phyloP scores from a whole-genome alignment of 805 yeast genomes.

The Sugiyamaella qingdaonensis region DNA sequence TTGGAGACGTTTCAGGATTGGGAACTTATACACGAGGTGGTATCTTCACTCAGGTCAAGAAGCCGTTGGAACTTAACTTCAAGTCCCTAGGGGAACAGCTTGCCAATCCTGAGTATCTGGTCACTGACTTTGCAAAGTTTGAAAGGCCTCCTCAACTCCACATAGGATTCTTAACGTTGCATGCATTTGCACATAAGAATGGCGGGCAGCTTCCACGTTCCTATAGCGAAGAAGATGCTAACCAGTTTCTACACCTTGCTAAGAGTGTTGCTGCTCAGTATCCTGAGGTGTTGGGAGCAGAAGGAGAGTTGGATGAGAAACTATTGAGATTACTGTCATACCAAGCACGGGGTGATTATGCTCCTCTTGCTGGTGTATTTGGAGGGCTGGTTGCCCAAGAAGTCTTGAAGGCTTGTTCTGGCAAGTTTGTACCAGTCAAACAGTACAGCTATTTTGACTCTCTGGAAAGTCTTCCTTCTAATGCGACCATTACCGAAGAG shows the following conservation, averaged over 20 bases:
- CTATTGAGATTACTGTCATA: constrained; percentile 68
- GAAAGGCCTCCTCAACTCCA: constrained; percentile 90
- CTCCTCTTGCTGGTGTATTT: constrained; percentile 80
- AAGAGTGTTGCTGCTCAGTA: constrained; percentile 55
- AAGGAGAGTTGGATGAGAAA: constrained; percentile 55
- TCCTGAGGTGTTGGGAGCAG: constrained; percentile 53
- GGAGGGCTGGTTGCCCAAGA: constrained; percentile 98
- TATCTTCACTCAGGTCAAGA: constrained; percentile 84
- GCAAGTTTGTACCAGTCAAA: constrained; percentile 89
- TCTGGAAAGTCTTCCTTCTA: constrained; percentile 76
- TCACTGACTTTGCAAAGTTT: constrained; percentile 89
- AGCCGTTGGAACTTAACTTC: constrained; percentile 63
- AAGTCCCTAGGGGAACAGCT: constrained; percentile 63
- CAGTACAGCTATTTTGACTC: constrained; percentile 94
- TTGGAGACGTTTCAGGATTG: constrained; percentile 49
- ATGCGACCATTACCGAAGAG: constrained; percentile 53
- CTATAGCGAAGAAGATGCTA: constrained; percentile 67
- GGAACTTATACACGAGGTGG: constrained; percentile 82
- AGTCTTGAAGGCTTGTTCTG: constrained; percentile 90
- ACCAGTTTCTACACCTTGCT: constrained; percentile 56
- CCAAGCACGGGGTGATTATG: constrained; percentile 89
- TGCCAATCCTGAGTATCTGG: constrained; percentile 68
- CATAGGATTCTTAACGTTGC: constrained; percentile 85
- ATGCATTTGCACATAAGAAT: constrained; percentile 62
- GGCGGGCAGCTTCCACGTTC: constrained; percentile 72